phyloP scores from a whole-genome alignment of 2,329 filamentous ascomycete species.

The Xylariaceae sp. region DNA sequence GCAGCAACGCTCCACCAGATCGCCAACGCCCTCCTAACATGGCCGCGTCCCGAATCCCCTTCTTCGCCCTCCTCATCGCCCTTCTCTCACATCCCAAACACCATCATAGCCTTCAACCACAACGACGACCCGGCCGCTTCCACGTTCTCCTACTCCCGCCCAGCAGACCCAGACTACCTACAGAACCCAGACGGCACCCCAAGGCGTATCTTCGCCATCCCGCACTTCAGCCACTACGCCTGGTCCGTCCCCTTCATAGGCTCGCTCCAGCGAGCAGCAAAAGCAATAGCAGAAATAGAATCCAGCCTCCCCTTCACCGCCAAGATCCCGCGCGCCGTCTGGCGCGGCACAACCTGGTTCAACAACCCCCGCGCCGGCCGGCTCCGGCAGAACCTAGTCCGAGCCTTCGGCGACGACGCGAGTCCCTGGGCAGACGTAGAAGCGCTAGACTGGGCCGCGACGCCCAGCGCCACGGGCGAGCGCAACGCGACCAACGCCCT shows the following conservation, averaged over 20 bases:
- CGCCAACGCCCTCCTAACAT: constrained; percentile 48
- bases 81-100: constrained; percentile 37
- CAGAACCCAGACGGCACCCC: not conserved
- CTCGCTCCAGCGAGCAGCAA: constrained; percentile 39
- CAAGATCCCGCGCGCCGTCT: constrained; percentile 41
- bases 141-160: constrained; percentile 46
- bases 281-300: constrained; percentile 39
- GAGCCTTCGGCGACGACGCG: constrained; percentile 26
- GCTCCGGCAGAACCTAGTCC: constrained; percentile 40
- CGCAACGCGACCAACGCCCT: constrained; percentile 42
- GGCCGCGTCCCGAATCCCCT: constrained; percentile 38
- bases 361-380: constrained; percentile 42
- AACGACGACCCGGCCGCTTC: constrained; percentile 45
- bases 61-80: constrained; percentile 20
- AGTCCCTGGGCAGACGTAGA: constrained; percentile 47
- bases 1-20: constrained; percentile 52
- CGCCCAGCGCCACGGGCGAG: constrained; percentile 21
- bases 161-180: constrained; percentile 36
- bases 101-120: constrained; percentile 50
- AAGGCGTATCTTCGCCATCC: constrained; percentile 44
- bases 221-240: constrained; percentile 54
- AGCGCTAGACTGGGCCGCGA: constrained; percentile 35
- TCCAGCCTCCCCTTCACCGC: constrained; percentile 9
- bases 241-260: constrained; percentile 50
- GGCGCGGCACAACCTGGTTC: constrained; percentile 51